Percentiles rank a stretch among this genome's conserved stretches.
Conservation (phyloP, 2,329 filamentous ascomycete genomes). For the Lachnellula hyalina region DNA sequence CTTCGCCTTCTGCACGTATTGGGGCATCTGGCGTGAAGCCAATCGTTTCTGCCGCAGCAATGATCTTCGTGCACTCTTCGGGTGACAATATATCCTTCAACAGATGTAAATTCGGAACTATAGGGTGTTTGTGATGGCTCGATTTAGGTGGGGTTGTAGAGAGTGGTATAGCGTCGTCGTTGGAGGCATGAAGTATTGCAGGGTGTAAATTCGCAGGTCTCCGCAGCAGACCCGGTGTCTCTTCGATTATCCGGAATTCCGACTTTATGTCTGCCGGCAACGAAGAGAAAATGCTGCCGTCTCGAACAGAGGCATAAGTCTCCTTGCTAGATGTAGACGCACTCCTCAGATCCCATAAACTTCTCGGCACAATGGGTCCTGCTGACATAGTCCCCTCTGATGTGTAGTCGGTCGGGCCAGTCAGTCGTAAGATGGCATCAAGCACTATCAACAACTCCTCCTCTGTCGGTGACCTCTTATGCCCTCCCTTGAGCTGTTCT, state of each 20-base stretch:
- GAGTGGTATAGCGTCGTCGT: slow-evolving; percentile 51
- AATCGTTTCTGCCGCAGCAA: slow-evolving; percentile 60
- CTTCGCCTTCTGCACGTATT: slow-evolving; percentile 55
- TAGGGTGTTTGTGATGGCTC: slow-evolving; percentile 51
- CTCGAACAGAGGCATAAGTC: slow-evolving; percentile 52
- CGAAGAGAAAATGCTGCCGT: slow-evolving; percentile 47
- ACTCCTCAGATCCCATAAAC: slow-evolving; percentile 55
- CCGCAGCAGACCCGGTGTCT: slow-evolving; percentile 51
- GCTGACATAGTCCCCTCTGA: slow-evolving; percentile 28
- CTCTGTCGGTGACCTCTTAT: slow-evolving; percentile 41
- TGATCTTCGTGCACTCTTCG: slow-evolving; percentile 59
- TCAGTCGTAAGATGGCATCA: slow-evolving; percentile 59
- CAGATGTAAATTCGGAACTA: slow-evolving; percentile 56
- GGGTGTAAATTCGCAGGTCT: slow-evolving; percentile 65
- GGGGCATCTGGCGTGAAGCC: slow-evolving; percentile 65
- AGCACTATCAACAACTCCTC: slow-evolving; percentile 54
- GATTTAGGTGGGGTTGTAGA: slow-evolving; percentile 42
- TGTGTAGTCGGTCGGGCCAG: slow-evolving; percentile 53
- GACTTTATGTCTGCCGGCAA: slow-evolving; percentile 35
- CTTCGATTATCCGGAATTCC: slow-evolving; percentile 55
- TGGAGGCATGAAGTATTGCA: slow-evolving; percentile 59
- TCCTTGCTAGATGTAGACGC: slow-evolving; percentile 35
- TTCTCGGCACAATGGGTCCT: slow-evolving; percentile 51
- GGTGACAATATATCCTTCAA: slow-evolving; percentile 55
- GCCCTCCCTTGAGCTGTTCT: slow-evolving; percentile 42